A percentile compares a stretch with the other conserved stretches of the same genome.
phyloP scores from a whole-genome alignment of 2,329 filamentous ascomycete genomes.

The Aspergillus fischeri region DNA sequence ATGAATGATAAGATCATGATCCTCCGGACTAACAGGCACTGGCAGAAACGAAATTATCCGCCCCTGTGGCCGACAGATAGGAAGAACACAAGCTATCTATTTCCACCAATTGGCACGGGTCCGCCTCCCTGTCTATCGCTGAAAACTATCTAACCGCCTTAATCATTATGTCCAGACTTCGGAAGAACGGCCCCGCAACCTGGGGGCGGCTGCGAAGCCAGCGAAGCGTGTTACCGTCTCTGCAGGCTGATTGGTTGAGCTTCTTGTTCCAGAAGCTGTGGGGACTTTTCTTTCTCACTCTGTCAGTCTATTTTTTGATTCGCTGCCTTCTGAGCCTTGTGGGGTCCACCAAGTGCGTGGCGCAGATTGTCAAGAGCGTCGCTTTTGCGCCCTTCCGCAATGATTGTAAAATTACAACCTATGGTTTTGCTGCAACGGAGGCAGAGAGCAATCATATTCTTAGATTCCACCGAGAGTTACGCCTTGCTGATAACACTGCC shows the following conservation, averaged over 20 bases:
- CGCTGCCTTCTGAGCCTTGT: neutral
- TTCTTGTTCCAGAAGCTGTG: slow-evolving; percentile 23
- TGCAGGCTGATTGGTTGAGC: slow-evolving; percentile 10
- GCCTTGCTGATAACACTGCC: too few relatives aligned
- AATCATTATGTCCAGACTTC: slow-evolving; percentile 7
- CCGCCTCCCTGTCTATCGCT: neutral
- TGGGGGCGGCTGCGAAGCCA: slow-evolving; percentile 14
- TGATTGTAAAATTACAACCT: too few relatives aligned
- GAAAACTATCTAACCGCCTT: neutral
- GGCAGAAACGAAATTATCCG: too few relatives aligned
- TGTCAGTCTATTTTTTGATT: neutral
- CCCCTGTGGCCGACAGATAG: too few relatives aligned
- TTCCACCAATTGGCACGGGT: neutral
- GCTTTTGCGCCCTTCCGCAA: too few relatives aligned
- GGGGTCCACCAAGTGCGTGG: slow-evolving; percentile 6
- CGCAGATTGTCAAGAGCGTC: too few relatives aligned
- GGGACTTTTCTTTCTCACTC: neutral
- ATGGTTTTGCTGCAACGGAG: too few relatives aligned
- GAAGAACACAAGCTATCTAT: neutral
- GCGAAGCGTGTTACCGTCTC: slow-evolving; percentile 11
- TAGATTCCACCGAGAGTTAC: too few relatives aligned
- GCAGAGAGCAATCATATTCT: too few relatives aligned
- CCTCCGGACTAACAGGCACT: too few relatives aligned
- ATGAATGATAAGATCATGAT: too few relatives aligned
- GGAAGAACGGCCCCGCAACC: slow-evolving; percentile 21